Conservation (phyloP, 305 asterid genomes). For the Fraxinus baroniana region DNA sequence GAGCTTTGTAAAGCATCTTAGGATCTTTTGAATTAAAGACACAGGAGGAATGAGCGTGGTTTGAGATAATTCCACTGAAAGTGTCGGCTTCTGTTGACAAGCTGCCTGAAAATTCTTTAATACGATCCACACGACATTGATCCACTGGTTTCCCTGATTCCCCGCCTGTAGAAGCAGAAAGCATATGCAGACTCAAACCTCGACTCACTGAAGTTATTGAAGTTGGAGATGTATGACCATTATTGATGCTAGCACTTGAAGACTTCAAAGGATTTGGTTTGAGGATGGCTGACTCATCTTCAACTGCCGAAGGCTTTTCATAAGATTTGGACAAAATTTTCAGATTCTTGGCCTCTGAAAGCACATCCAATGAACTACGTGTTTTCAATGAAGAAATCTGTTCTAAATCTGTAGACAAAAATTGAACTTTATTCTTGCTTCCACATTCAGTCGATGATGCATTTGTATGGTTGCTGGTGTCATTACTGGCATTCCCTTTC, state of each 20-base stretch:
- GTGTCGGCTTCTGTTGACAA: conserved; percentile 18
- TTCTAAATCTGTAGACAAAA: conserved; percentile 31
- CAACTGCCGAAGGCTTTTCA: conserved; percentile 27
- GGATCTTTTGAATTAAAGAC: conserved; percentile 43
- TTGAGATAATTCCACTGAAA: conserved; percentile 16
- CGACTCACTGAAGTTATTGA: conserved; percentile 60
- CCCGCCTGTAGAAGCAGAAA: conserved; percentile 30
- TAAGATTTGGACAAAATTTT: conserved; percentile 29
- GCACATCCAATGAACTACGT: conserved; percentile 30
- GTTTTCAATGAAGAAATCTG: conserved; percentile 35
- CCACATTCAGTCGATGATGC: conserved; percentile 38
- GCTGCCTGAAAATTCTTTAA: conserved; percentile 25
- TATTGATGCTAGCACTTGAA: conserved; percentile 27
- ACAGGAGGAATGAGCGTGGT: conserved; percentile 25
- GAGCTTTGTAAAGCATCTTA: conserved; percentile 50
- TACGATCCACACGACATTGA: conserved; percentile 7
- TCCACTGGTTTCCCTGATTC: conserved; percentile 29
- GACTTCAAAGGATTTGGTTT: conserved; percentile 28
- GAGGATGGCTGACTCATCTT: conserved; percentile 22
- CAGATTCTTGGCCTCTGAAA: conserved; percentile 26
- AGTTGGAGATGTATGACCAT: conserved; percentile 46
- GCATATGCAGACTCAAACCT: conserved; percentile 49
- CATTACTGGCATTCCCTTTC: conserved; percentile 32
- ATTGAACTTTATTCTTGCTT: conserved; percentile 33
- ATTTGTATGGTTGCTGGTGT: conserved; percentile 19